phyloP scores from a whole-genome alignment of 2,329 filamentous ascomycete genomes.

The Leptographium wingfieldii region DNA sequence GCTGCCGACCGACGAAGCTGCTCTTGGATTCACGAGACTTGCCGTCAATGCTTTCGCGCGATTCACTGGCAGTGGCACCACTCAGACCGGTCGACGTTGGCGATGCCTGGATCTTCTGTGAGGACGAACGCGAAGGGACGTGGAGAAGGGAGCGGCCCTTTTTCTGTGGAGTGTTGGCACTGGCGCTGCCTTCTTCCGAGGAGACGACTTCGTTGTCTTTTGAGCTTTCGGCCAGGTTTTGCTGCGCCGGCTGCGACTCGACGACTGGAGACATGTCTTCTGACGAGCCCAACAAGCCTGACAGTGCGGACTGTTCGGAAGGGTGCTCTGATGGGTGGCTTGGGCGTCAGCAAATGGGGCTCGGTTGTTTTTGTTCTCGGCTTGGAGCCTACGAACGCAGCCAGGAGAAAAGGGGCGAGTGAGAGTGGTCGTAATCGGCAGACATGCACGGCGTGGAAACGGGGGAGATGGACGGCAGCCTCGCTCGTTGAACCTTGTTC shows the following conservation, averaged over 20 bases:
- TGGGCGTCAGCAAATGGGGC: background rate
- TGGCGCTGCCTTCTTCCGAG: conserved; percentile 25
- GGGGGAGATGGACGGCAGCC: background rate
- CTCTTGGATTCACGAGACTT: conserved; percentile 53
- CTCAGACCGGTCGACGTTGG: conserved; percentile 47
- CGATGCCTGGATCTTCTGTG: conserved; percentile 46
- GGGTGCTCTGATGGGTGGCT: background rate
- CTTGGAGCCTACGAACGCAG: background rate
- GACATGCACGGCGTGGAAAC: background rate
- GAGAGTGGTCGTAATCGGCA: background rate
- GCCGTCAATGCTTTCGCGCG: conserved; percentile 48
- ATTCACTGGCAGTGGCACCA: conserved; percentile 45
- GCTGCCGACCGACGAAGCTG: conserved; percentile 47
- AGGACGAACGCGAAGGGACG: conserved; percentile 51
- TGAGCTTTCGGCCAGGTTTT: conserved; percentile 24
- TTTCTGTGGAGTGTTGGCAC: conserved; percentile 21
- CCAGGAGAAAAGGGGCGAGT: background rate
- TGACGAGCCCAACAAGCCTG: conserved; percentile 5
- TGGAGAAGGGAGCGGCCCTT: conserved; percentile 41
- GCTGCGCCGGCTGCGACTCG: conserved; percentile 21
- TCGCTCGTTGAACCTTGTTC: background rate
- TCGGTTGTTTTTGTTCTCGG: background rate
- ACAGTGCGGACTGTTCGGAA: conserved; percentile 1
- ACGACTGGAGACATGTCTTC: conserved; percentile 19
- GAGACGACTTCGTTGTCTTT: conserved; percentile 30